Base-by-base conservation (phyloP, 768 basidiomycete genomes). In the Mycena haematopus region DNA sequence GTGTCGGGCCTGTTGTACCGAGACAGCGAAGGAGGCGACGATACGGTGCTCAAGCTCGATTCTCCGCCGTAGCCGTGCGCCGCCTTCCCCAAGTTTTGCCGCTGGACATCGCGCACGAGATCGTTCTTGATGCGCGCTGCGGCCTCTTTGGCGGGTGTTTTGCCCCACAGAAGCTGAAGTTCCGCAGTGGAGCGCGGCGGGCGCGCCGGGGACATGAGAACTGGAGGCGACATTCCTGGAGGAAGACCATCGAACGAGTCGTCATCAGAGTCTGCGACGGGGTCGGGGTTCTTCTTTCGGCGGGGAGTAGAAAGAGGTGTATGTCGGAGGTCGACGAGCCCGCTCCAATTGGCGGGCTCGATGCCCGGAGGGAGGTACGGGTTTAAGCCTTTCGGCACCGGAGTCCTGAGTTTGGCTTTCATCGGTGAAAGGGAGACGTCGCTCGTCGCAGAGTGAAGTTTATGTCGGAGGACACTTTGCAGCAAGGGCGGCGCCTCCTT, bases 121-220 rank as follows among this genome's bases (percentile, higher is more conserved):
- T 89, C 87, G 31, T 79, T 79, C 53, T 84, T 82, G 54, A 94
- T 91, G 15, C 89, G 81, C 13, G 82, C 79, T 1, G 89, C 90
- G 4, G 91, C 92, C 62, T 87, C 86, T 69, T 84, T 88, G 31
- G 80, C 82, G 0, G 93, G 93, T 3, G 93, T 93, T 50, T 85
- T 83, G 1, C 85, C 83, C 38, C 82, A 72, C 54, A 81, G 58
- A 25, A 80, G 76, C 40, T 78, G 78, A n/a, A 82, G 77, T 66
- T 84, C 82, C 36, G 81, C 77, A 9, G 79, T 78, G 0, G 82
- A 81, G 44, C 79, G 75, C 11, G 81, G 79, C 15, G 82, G 85
- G 57, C 78, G 81, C 14, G 80, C 86, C 50, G 79, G 87, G 45
- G 79, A 87, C 81, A 82, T 87, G 70, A 81, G 78, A 6, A 80